Conservation (phyloP, 352 stramenopile genomes). For the Chrysophaeum taylorii region DNA sequence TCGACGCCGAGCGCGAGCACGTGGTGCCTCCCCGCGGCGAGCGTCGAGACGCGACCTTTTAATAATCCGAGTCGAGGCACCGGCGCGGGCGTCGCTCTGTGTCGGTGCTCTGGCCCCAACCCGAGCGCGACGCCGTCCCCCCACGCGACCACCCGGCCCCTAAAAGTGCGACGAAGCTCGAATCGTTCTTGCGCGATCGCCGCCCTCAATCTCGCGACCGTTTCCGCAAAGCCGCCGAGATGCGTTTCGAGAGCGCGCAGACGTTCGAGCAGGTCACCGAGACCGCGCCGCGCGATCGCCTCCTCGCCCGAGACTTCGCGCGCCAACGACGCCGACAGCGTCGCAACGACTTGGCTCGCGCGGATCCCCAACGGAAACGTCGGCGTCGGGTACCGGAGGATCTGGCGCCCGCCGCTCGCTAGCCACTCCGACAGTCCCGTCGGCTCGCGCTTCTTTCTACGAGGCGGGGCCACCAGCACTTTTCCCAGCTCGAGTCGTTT, state of each 20-base stretch:
- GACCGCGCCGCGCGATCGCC: neutral
- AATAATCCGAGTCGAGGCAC: conserved; percentile 2
- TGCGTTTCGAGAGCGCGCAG: neutral
- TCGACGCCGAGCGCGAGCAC: conserved; percentile 26
- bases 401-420: neutral
- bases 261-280: neutral
- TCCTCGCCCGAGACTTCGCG: conserved; percentile 9
- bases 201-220: conserved; percentile 11
- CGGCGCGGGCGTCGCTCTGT: conserved; percentile 15
- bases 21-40: conserved; percentile 19
- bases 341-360: neutral
- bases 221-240: neutral
- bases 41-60: neutral
- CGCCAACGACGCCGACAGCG: neutral
- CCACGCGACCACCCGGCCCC: conserved; percentile 30
- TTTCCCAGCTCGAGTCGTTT: no score
- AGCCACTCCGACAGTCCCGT: conserved; percentile 7
- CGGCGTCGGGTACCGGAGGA: neutral
- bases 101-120: conserved; percentile 17
- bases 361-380: conserved; percentile 9
- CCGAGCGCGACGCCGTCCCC: conserved; percentile 29
- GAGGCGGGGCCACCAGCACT: no score
- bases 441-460: neutral
- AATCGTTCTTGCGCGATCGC: conserved; percentile 24
- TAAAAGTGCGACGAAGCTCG: conserved; percentile 21